A percentile compares a stretch with the other conserved stretches of the same genome.
phyloP scores from a whole-genome alignment of 2,329 filamentous ascomycete species.

The Dactylellina leptospora region DNA sequence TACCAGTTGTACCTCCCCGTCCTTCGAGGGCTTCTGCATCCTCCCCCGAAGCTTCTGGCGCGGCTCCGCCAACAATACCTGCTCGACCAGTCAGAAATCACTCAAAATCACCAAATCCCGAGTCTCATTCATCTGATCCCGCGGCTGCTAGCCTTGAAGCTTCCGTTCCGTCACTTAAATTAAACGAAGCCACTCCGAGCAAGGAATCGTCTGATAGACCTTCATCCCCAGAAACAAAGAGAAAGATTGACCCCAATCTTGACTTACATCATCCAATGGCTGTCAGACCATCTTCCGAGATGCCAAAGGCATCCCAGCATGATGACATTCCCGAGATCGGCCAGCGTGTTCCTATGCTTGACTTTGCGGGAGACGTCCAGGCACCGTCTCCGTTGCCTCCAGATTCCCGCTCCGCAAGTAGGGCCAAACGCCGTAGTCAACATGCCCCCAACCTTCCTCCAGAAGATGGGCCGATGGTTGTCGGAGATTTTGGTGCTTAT shows the following conservation, averaged over 20 bases:
- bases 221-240: slow-evolving; percentile 39
- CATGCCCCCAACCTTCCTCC: slow-evolving; percentile 53
- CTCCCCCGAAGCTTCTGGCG: slow-evolving; percentile 60
- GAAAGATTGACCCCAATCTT: slow-evolving; percentile 45
- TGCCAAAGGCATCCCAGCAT: slow-evolving; percentile 28
- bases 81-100: slow-evolving; percentile 67
- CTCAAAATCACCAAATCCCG: slow-evolving; percentile 53
- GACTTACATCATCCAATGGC: slow-evolving; percentile 50
- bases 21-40: slow-evolving; percentile 52
- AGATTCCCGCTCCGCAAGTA: slow-evolving; percentile 43
- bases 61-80: slow-evolving; percentile 64
- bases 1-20: slow-evolving; percentile 55
- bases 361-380: slow-evolving; percentile 91
- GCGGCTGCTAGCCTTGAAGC: slow-evolving; percentile 1
- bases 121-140: slow-evolving; percentile 13
- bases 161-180: slow-evolving; percentile 4
- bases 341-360: slow-evolving; percentile 90
- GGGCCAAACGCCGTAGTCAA: slow-evolving; percentile 58
- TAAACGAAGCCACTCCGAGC: background rate
- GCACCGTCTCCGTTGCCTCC: slow-evolving; percentile 78
- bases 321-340: slow-evolving; percentile 75
- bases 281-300: slow-evolving; percentile 40
- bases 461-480: slow-evolving; percentile 30
- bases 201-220: slow-evolving; percentile 28
- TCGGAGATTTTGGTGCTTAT: slow-evolving; percentile 57